Conservation (phyloP, 176 grass and related monocot genomes). For the Miscanthus lutarioriparius region DNA sequence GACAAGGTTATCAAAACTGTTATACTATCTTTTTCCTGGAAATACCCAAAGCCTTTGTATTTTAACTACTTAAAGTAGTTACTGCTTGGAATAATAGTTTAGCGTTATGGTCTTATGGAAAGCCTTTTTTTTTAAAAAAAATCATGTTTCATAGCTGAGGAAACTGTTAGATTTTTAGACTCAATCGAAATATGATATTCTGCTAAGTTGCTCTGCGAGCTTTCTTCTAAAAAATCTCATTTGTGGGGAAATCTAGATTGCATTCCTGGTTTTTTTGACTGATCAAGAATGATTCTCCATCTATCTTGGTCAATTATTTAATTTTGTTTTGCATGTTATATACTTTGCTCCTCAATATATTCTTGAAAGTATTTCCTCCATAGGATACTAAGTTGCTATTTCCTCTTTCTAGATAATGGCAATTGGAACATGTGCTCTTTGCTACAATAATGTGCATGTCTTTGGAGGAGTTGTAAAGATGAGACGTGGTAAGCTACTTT, state of each 20-base stretch:
- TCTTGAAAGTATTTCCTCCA: conserved; percentile 4
- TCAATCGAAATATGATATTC: not conserved
- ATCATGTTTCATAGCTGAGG: conserved; percentile 8
- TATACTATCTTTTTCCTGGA: not conserved
- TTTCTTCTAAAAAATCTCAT: not conserved
- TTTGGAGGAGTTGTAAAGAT: conserved; percentile 94
- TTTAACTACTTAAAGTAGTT: not conserved
- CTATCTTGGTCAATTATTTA: not conserved
- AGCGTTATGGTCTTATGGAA: not conserved
- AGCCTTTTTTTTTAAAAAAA: too few relatives aligned
- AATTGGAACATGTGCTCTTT: conserved; percentile 87
- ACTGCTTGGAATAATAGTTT: not conserved
- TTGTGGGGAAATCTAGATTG: not conserved
- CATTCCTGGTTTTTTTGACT: conserved; percentile 13
- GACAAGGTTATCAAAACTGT: not conserved
- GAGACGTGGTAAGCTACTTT: conserved; percentile 86
- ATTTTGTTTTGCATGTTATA: not conserved
- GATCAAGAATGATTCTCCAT: not conserved
- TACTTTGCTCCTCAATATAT: not conserved
- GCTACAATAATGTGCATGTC: conserved; percentile 92
- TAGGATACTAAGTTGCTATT: not conserved
- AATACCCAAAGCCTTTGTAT: not conserved
- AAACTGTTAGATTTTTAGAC: not conserved
- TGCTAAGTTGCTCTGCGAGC: not conserved
- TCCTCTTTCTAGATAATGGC: conserved; percentile 83